Evolutionary conservation across 1,284 basidiomycete species (phyloP), one percentile per base, ranked within the genome.

Genomic region (Puccinia polysora): DNA sequence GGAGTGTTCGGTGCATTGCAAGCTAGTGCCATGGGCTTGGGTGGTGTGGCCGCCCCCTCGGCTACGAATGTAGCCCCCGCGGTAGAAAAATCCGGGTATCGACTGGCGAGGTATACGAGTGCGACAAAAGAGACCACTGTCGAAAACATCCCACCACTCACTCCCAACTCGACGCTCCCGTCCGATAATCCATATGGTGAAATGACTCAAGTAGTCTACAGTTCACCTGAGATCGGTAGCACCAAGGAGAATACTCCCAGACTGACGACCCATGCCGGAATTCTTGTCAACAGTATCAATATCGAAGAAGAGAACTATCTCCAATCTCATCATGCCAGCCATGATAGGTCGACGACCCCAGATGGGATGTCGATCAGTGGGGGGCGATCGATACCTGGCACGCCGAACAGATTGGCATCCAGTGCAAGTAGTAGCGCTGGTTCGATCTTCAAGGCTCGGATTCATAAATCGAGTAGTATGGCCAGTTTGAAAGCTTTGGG

Each of bases 1-100:
- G 68, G 68, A 6, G 68, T 71, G 7, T 49, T 71, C 25, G 68
- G 68, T 4, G 68, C 68, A 4, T 45, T 71, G 14, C 68, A 71
- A 59, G 68, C 68, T 10, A 71, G 68, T 63, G 68, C 68, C 10
- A 71, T 71, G 58, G 68, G 56, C 23, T 47, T 71, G 10, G 59
- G 58, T 18, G 68, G 68, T 38, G 68, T 71, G 1, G 68, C 68
- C 38, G 49, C 59, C 20, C 68, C 68, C 38, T 7, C 47, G 50
- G 68, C 68, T 4, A 40, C 58, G 8, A 38, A 59, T 14, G 45
- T 71, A 18, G 68, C 68, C 1, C 68, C 68, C 4, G 68, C 56
- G 4, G 45, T 32, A 4, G 10, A 63, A 36, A 71, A 71, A 23
- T 40, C 68, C 1, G 68, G 68, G 18, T 71, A 47, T 49, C 56